Conservation (phyloP, 2,329 filamentous ascomycete genomes). For the Fusarium buxicola region DNA sequence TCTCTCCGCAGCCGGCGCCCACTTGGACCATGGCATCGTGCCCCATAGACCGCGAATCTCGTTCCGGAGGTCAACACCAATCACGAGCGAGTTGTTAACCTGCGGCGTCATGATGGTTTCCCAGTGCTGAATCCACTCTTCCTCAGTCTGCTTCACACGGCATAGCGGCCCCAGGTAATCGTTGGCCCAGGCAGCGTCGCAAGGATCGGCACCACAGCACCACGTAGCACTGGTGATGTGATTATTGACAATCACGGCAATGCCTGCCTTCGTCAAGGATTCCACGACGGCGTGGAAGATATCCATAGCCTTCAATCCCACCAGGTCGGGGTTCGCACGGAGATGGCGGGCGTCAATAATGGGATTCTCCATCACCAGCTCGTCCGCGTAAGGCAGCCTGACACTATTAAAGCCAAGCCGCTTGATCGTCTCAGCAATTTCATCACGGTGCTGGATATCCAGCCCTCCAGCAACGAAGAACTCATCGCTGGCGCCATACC, state of each 20-base stretch:
- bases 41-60: slow-evolving; percentile 77
- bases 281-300: slow-evolving; percentile 69
- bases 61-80: slow-evolving; percentile 75
- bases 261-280: slow-evolving; percentile 69
- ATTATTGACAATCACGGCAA: slow-evolving; percentile 76
- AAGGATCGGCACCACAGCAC: slow-evolving; percentile 77
- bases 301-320: slow-evolving; percentile 68
- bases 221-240: slow-evolving; percentile 76
- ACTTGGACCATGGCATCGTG: slow-evolving; percentile 73
- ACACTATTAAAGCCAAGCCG: slow-evolving; percentile 77
- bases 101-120: slow-evolving; percentile 71
- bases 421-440: slow-evolving; percentile 70
- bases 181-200: slow-evolving; percentile 75
- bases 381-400: slow-evolving; percentile 75
- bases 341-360: slow-evolving; percentile 62
- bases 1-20: slow-evolving; percentile 72
- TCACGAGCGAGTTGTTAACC: slow-evolving; percentile 68
- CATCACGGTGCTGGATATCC: slow-evolving; percentile 70
- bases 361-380: slow-evolving; percentile 72
- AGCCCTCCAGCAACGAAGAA: slow-evolving; percentile 73
- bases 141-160: slow-evolving; percentile 71
- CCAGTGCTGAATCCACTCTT: slow-evolving; percentile 75
- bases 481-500: slow-evolving; percentile 78
- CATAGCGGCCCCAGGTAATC: slow-evolving; percentile 71
- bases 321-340: slow-evolving; percentile 69